Base-by-base conservation (phyloP, 106 monocot species). In the Allium sativum region DNA sequence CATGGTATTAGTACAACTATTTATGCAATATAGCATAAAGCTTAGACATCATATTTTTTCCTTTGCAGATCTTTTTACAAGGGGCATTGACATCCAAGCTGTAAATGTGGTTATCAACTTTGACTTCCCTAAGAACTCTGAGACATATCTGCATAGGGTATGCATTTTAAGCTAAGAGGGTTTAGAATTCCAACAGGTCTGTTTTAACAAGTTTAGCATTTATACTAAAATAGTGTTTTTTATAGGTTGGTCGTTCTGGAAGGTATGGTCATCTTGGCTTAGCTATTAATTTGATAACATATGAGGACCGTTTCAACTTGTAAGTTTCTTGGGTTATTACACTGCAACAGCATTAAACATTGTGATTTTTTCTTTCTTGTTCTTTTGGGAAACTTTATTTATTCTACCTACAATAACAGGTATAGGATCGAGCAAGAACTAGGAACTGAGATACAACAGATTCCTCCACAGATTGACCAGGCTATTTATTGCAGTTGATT, bases 91-190 rank as follows among this genome's bases (percentile, higher is more conserved):
- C 55, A 96, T 96, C 61, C 96, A 96, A 71, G 90, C 96, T 61
- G 91, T 96, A 17, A 96, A 96, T 82, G 96, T 96, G 14, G 96
- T 96, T 7, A 84, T 96, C 74, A 96, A 96, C 73, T 96, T 96
- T 63, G 96, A 96, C 64, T 96, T 96, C 46, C 96, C 96, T 21
- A 96, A 82, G 73, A 91, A 79, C 19, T 63, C 96, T 3, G 96
- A 96, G 48, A 96, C 96, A 9, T 96, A 96, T 77, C 76, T 96
- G 61, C 96, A 96, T 69, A 82, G 96, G 79, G 96, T 96, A 84
- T 51, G 64, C 0, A 15, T 9, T 51, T 64, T 0, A 50, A 50
- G 11, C 8, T 50, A 50, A 47, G 47, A 12, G 47, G 47, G 47
- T 55, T 18, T 10, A 17, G 18, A 17, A 19, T 55, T 55, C 19